Base-by-base conservation (phyloP, 176 grass and related monocot genomes). In the Oryza glumipatula region DNA sequence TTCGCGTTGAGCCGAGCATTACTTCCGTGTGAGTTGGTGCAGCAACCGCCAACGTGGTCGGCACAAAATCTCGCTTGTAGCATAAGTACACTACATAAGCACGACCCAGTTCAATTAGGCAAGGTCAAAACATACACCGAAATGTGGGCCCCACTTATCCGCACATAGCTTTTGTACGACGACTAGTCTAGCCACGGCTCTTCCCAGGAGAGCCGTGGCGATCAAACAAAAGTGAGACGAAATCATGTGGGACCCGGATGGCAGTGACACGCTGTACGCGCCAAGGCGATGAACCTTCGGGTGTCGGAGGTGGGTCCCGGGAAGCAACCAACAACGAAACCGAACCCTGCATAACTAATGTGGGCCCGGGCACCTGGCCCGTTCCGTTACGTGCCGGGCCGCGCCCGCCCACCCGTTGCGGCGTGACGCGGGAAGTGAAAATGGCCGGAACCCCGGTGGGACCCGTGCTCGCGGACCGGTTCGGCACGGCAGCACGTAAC, bases 401-500 rank as follows among this genome's bases (percentile, higher is more conserved):
- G 54, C 66, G 21, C n/a, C 36, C 36, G 36, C 36, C 56, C 73
- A 14, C 63, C 51, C 23, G 46, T 84, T 76, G 86, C 88, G 67
- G 84, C 85, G 76, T 23, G 86, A 67, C 82, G 82, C 83, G 86
- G 69, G 77, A 56, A 84, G 82, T 11, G 58, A 7, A 3, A 9
- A 64, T 1, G 8, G 1, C 39, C 58, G 58, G 70, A 52, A 28
- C 24, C 1, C n/a, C 30, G 49, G n/a, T 26, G 73, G 9, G 43
- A 7, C 36, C 36, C 36, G 6, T 38, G 4, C 36, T 4, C 36
- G 36, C 36, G 36, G 36, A 48, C 33, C 46, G 70, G 61, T 68
- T 77, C 85, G 48, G 82, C 51, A 51, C 41, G 83, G 72, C 86
- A 65, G 73, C 79, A 65, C 86, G 65, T 65, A 38, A 65, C 86